Conservation (phyloP, 768 basidiomycete genomes). For the Xanthoconium stramineum region DNA sequence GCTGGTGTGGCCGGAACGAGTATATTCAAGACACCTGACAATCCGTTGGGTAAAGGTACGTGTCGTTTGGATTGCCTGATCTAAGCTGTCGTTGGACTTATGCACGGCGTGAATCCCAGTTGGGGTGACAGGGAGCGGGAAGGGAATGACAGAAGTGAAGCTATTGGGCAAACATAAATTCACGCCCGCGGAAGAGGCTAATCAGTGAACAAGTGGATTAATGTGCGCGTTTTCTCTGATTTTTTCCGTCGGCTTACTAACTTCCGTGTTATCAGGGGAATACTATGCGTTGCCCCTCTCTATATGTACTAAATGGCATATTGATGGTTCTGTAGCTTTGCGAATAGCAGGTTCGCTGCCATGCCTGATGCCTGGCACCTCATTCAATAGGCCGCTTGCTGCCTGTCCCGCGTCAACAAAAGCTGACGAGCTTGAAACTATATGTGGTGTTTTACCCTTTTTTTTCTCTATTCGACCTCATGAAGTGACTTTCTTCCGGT, state of each 20-base stretch:
- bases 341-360: conserved; percentile 25
- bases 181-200: conserved; percentile 44
- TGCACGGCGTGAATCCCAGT: conserved; percentile 42
- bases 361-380: conserved; percentile 9
- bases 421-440: conserved; percentile 14
- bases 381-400: conserved; percentile 1
- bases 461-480: conserved; percentile 21
- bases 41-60: conserved; percentile 81
- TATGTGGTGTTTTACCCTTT: conserved; percentile 24
- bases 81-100: conserved; percentile 7
- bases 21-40: conserved; percentile 93
- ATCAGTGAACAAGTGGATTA: conserved; percentile 20
- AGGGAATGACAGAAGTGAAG: conserved; percentile 82
- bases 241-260: conserved; percentile 7
- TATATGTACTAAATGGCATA: conserved; percentile 24
- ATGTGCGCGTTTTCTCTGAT: neutral
- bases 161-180: conserved; percentile 76
- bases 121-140: conserved; percentile 88
- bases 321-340: conserved; percentile 26
- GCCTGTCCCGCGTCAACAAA: conserved; percentile 15
- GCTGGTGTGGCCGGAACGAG: conserved; percentile 86
- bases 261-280: conserved; percentile 6
- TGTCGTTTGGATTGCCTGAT: conserved; percentile 22
- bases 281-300: conserved; percentile 16
- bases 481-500: conserved; percentile 14